A percentile compares a stretch with the other conserved stretches of the same genome.
Evolutionary conservation across 2,329 filamentous ascomycete species (phyloP).

Genomic region (Didymella pomorum): DNA sequence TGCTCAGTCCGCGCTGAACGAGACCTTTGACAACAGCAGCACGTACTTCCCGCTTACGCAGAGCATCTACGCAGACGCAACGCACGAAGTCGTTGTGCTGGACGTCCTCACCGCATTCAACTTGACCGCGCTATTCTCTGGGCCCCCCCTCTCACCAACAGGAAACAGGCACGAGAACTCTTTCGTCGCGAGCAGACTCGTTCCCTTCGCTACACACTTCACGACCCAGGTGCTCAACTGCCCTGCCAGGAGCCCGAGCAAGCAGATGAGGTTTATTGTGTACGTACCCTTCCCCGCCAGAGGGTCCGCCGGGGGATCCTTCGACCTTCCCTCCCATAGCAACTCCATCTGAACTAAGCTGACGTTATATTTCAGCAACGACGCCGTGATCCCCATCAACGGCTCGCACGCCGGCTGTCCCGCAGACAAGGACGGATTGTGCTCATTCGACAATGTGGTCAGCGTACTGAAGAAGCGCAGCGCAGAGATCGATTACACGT

Average conservation of each 20-base stretch:
- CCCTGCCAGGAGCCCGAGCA: slow-evolving; percentile 28
- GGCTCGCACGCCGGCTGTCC: slow-evolving; percentile 37
- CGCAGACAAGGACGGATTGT: slow-evolving; percentile 34
- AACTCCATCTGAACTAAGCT: background rate
- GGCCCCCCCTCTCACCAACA: slow-evolving; percentile 30
- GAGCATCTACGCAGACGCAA: slow-evolving; percentile 54
- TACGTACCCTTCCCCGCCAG: slow-evolving; percentile 18
- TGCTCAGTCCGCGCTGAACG: slow-evolving; percentile 32
- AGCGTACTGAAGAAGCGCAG: slow-evolving; percentile 38
- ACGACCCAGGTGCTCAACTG: slow-evolving; percentile 42
- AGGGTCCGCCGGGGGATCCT: no score
- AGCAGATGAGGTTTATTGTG: slow-evolving; percentile 44
- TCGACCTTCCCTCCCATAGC: no score
- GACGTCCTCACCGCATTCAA: slow-evolving; percentile 43
- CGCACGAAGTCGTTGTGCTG: slow-evolving; percentile 53
- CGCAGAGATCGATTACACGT: slow-evolving; percentile 39
- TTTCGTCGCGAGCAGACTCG: slow-evolving; percentile 40
- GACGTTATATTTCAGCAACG: slow-evolving; percentile 30
- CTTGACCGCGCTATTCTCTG: slow-evolving; percentile 41
- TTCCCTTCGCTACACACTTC: slow-evolving; percentile 45
- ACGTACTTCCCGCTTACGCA: slow-evolving; percentile 57
- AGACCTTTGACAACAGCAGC: slow-evolving; percentile 51
- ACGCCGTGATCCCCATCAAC: slow-evolving; percentile 40
- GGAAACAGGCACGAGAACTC: slow-evolving; percentile 33
- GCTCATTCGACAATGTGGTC: slow-evolving; percentile 41